These are phyloP conservation scores for Apodospora peruviana DNA, from an alignment of 495 filamentous ascomycete species.

Conservation along the genomic window DNA sequence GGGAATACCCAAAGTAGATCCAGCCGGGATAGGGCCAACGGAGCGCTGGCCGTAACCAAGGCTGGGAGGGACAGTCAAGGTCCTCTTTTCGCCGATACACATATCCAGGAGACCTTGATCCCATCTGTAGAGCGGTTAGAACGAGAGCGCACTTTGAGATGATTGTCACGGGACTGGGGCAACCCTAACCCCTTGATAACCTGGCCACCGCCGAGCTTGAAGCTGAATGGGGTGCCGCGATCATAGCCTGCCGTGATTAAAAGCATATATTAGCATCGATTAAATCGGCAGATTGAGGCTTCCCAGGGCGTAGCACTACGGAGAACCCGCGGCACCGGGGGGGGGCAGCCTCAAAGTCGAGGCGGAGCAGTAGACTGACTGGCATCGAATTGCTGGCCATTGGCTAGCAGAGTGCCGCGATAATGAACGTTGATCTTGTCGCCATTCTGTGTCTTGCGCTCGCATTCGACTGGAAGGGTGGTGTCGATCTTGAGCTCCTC, in stretches of 20 bases:
- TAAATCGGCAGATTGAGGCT: not conserved
- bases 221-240: conserved; percentile 66
- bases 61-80: conserved; percentile 82
- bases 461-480: conserved; percentile 59
- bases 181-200: conserved; percentile 73
- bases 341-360: not conserved
- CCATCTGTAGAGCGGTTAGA: conserved; percentile 51
- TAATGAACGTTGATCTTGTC: conserved; percentile 86
- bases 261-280: conserved; percentile 13
- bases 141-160: conserved; percentile 5
- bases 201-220: conserved; percentile 69
- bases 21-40: conserved; percentile 74
- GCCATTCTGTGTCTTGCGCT: conserved; percentile 68
- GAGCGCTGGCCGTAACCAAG: conserved; percentile 73
- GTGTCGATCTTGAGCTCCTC: conserved; percentile 67
- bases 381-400: conserved; percentile 53
- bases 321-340: too few relatives aligned
- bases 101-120: conserved; percentile 88
- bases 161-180: not conserved
- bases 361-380: conserved; percentile 24
- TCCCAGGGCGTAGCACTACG: too few relatives aligned
- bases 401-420: conserved; percentile 64
- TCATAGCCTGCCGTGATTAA: conserved; percentile 51
- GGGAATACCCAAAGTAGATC: conserved; percentile 61
- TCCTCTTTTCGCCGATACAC: conserved; percentile 94